A percentile compares a stretch with the other conserved stretches of the same genome.
Conservation (phyloP, 2,329 filamentous ascomycete species). For the Saccharata proteae region DNA sequence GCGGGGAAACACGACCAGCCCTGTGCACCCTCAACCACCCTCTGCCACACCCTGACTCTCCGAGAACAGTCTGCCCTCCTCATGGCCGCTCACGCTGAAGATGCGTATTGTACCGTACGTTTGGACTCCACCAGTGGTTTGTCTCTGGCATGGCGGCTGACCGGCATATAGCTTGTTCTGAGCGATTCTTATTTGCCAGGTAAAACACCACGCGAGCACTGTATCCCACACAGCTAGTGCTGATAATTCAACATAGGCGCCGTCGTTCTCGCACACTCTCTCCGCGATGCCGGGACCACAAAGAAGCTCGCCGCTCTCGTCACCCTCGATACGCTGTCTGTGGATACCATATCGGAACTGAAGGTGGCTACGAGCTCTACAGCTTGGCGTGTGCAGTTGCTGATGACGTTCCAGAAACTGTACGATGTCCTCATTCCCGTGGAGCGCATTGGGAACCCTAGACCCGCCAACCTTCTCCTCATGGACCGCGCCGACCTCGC, state of each 20-base stretch:
- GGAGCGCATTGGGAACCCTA: slow-evolving; percentile 61
- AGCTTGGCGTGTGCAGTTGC: too few relatives aligned
- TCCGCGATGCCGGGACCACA: slow-evolving; percentile 77
- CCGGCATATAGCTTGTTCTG: slow-evolving; percentile 61
- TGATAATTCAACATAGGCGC: slow-evolving; percentile 49
- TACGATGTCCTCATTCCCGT: slow-evolving; percentile 88
- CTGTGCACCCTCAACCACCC: background rate
- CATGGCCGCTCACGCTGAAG: slow-evolving; percentile 33
- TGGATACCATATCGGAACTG: slow-evolving; percentile 65
- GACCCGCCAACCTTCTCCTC: slow-evolving; percentile 70
- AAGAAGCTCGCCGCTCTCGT: slow-evolving; percentile 79
- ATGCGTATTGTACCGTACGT: slow-evolving; percentile 55
- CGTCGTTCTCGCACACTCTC: slow-evolving; percentile 83
- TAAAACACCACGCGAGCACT: slow-evolving; percentile 25
- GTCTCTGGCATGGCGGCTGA: slow-evolving; percentile 14
- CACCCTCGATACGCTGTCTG: slow-evolving; percentile 66
- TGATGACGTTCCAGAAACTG: slow-evolving; percentile 43
- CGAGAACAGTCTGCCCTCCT: too few relatives aligned
- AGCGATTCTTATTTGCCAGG: slow-evolving; percentile 89
- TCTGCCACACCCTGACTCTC: background rate
- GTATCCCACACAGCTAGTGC: slow-evolving; percentile 3
- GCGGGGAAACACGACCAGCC: slow-evolving; percentile 7
- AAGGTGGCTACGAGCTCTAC: too few relatives aligned
- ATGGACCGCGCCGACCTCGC: slow-evolving; percentile 88
- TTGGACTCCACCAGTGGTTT: slow-evolving; percentile 4